Evolutionary conservation across 2,329 filamentous ascomycete species (phyloP).

Genomic region (Sclerotinia spermophila): DNA sequence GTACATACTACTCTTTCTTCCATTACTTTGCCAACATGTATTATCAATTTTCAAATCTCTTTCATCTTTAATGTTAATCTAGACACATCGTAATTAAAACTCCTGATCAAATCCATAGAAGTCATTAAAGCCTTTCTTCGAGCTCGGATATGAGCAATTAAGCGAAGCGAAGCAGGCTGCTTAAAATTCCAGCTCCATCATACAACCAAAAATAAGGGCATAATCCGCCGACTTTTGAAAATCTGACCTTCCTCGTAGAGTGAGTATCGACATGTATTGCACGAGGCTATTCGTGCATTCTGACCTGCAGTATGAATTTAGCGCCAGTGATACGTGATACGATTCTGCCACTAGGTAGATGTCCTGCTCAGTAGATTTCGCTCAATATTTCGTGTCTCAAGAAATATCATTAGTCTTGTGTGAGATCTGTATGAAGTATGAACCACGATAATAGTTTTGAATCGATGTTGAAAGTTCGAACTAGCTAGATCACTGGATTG

Average conservation of each 20-base stretch:
- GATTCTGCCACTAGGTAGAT: not conserved
- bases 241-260: not conserved
- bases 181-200: too few species aligned
- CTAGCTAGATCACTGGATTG: not conserved
- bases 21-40: too few species aligned
- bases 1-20: too few species aligned
- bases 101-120: too few species aligned
- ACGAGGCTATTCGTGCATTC: not conserved
- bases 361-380: not conserved
- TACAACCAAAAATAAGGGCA: too few species aligned
- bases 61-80: too few species aligned
- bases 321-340: not conserved
- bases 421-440: not conserved
- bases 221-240: not conserved
- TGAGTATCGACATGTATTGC: not conserved
- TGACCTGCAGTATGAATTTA: not conserved
- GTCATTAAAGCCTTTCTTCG: too few species aligned
- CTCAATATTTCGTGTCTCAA: not conserved
- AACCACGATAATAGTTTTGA: not conserved
- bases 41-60: too few species aligned
- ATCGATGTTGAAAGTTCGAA: not conserved
- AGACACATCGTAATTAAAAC: too few species aligned
- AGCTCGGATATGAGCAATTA: too few species aligned
- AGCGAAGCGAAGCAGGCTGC: too few species aligned
- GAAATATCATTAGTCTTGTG: not conserved